phyloP scores from a whole-genome alignment of 495 filamentous ascomycete genomes.

The Annulohypoxylon stygium region DNA sequence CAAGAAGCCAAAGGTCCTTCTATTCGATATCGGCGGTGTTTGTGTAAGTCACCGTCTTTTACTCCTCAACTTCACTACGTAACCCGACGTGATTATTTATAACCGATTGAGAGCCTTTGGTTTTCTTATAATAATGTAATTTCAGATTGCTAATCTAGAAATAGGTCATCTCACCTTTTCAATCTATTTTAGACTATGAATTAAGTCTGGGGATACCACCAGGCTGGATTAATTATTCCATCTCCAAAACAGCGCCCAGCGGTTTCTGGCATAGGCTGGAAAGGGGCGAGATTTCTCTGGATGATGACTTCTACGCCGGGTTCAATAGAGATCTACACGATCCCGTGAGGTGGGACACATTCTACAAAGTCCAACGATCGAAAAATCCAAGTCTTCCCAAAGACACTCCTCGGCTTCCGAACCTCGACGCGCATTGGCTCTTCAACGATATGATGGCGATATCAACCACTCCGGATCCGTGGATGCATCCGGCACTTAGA shows the following conservation, averaged over 20 bases:
- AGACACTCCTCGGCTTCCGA: conserved; percentile 73
- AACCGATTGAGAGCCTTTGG: neutral
- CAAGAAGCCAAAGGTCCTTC: conserved; percentile 77
- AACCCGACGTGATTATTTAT: neutral
- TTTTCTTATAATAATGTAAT: neutral
- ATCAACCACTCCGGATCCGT: conserved; percentile 79
- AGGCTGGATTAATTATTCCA: conserved; percentile 92
- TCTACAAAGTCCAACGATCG: conserved; percentile 55
- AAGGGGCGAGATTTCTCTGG: conserved; percentile 77
- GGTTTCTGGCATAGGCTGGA: conserved; percentile 91
- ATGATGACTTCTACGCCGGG: conserved; percentile 77
- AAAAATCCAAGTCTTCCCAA: conserved; percentile 51
- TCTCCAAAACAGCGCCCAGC: conserved; percentile 79
- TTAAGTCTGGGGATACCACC: conserved; percentile 76
- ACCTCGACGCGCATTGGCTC: conserved; percentile 81
- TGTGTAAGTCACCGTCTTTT: conserved; percentile 74
- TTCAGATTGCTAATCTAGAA: conserved; percentile 35
- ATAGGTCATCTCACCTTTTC: conserved; percentile 91
- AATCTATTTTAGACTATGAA: conserved; percentile 93
- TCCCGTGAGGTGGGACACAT: conserved; percentile 71
- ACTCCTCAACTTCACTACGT: neutral
- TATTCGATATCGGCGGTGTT: conserved; percentile 98
- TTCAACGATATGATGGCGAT: conserved; percentile 94
- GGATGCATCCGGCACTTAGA: conserved; percentile 87
- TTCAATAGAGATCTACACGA: conserved; percentile 82